phyloP scores from a whole-genome alignment of 768 basidiomycete species.

The Porphyrellus cyaneotinctus region DNA sequence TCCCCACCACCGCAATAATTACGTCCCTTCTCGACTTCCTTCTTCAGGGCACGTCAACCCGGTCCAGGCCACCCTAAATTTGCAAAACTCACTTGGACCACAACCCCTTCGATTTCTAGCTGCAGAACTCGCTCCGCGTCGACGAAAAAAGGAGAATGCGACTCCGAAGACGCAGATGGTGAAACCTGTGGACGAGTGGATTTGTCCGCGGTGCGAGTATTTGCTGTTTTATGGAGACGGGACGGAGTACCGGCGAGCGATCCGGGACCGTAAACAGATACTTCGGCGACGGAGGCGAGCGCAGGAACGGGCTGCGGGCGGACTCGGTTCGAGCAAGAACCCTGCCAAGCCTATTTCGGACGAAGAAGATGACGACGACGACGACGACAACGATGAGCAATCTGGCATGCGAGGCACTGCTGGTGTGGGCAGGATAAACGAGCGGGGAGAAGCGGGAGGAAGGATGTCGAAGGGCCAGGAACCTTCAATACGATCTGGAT shows the following conservation, averaged over 20 bases:
- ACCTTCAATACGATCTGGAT: constrained; percentile 24
- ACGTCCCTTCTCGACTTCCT: constrained; percentile 81
- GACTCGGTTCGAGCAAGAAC: constrained; percentile 23
- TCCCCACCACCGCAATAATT: constrained; percentile 93
- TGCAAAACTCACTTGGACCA: constrained; percentile 53
- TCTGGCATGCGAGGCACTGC: background rate
- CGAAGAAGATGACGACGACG: constrained; percentile 24
- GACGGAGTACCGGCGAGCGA: constrained; percentile 54
- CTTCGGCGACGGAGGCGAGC: constrained; percentile 66
- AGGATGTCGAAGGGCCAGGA: constrained; percentile 16
- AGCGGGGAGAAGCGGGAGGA: constrained; percentile 19
- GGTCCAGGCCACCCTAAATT: constrained; percentile 38
- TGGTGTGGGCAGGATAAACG: constrained; percentile 5
- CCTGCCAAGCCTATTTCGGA: constrained; percentile 19
- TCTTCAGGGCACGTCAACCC: constrained; percentile 39
- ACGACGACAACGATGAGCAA: constrained; percentile 1
- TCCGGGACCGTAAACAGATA: constrained; percentile 76
- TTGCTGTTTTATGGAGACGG: constrained; percentile 88
- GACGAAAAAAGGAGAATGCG: constrained; percentile 28
- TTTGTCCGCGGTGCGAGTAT: constrained; percentile 94
- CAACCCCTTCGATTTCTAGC: constrained; percentile 63
- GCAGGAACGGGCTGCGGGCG: constrained; percentile 56
- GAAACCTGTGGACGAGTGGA: constrained; percentile 80
- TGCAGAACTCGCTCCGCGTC: constrained; percentile 58
- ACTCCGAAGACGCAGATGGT: constrained; percentile 37